Evolutionary conservation across 805 yeast genomes (phyloP).

Genomic region (Pichia manshurica): DNA sequence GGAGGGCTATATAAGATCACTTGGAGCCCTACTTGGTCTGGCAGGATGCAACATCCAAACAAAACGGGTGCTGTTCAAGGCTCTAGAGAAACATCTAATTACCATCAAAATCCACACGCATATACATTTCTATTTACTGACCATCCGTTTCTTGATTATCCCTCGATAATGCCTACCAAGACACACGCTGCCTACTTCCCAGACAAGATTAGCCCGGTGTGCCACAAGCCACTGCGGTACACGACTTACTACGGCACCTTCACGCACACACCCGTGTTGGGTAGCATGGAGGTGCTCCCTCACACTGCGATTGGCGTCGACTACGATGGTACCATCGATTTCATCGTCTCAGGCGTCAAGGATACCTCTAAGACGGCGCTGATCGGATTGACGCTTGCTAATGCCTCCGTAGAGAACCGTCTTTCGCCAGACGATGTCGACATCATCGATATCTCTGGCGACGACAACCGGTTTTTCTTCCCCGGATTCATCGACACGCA

Average conservation of each 20-base stretch:
- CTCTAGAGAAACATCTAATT: too few species aligned
- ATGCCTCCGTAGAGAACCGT: background rate
- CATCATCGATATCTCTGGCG: conserved; percentile 31
- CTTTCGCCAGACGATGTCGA: conserved; percentile 22
- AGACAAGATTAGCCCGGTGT: conserved; percentile 17
- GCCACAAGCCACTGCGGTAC: conserved; percentile 16
- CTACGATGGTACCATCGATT: conserved; percentile 46
- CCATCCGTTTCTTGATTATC: background rate
- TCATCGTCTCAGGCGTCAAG: conserved; percentile 18
- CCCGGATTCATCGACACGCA: conserved; percentile 84
- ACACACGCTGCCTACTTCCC: conserved; percentile 10
- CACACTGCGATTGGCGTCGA: conserved; percentile 62
- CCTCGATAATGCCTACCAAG: conserved; percentile 17
- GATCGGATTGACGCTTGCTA: conserved; percentile 8
- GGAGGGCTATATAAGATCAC: too few species aligned
- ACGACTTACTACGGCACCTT: conserved; percentile 64
- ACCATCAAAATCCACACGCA: too few species aligned
- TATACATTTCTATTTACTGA: too few species aligned
- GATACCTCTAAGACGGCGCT: conserved; percentile 5
- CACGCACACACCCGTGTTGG: conserved; percentile 63
- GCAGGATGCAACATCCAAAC: too few species aligned
- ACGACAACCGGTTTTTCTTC: conserved; percentile 54
- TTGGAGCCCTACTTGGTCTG: too few species aligned
- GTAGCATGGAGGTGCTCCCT: conserved; percentile 48
- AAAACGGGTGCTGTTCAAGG: too few species aligned